Evolutionary conservation across 495 filamentous ascomycete species (phyloP).

Genomic region (Penicillium cataractarum): DNA sequence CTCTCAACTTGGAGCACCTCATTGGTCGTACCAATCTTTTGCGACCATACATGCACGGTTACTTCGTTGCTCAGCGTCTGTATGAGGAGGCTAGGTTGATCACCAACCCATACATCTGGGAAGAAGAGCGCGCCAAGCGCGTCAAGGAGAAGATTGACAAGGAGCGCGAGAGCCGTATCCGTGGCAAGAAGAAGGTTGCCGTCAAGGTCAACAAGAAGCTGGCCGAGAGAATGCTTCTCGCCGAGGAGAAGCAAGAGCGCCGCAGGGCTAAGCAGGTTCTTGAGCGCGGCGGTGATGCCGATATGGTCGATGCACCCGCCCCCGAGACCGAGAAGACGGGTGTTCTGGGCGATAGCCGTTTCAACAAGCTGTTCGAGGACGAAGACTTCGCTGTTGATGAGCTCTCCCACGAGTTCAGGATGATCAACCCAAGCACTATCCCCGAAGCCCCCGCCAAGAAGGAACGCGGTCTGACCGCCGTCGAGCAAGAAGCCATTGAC

Average conservation of each 20-base stretch:
- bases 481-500: constrained; percentile 65
- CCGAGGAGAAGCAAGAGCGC: constrained; percentile 79
- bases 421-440: constrained; percentile 82
- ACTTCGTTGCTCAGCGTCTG: constrained; percentile 89
- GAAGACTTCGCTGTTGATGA: constrained; percentile 93
- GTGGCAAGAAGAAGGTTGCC: constrained; percentile 89
- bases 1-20: constrained; percentile 81
- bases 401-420: constrained; percentile 79
- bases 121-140: constrained; percentile 83
- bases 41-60: constrained; percentile 97
- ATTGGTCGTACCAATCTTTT: constrained; percentile 84
- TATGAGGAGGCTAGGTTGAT: constrained; percentile 96
- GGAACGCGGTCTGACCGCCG: constrained; percentile 65
- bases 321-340: constrained; percentile 45
- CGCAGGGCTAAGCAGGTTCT: constrained; percentile 62
- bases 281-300: constrained; percentile 58
- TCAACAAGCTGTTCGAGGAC: constrained; percentile 87
- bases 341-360: constrained; percentile 81
- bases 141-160: constrained; percentile 93
- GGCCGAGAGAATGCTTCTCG: constrained; percentile 78
- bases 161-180: constrained; percentile 87
- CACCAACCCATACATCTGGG: constrained; percentile 87
- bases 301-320: constrained; percentile 41
- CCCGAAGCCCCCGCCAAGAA: constrained; percentile 36
- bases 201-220: constrained; percentile 86